These are phyloP conservation scores for Lichtheimia ramosa DNA, from an alignment of 371 early-diverging fungal species.

Conservation along the genomic window DNA sequence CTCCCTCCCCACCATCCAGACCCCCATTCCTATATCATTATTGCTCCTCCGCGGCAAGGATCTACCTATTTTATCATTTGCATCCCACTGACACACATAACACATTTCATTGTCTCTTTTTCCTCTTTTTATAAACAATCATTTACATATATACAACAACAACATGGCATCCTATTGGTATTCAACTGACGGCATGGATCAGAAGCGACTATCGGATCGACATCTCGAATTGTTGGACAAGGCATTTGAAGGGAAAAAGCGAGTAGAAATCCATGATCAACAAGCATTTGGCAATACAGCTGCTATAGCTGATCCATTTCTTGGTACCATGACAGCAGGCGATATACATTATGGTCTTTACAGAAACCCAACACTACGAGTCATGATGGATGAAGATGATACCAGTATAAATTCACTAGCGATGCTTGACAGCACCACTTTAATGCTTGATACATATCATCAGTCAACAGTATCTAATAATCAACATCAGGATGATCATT, in stretches of 20 bases:
- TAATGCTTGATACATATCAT: not conserved
- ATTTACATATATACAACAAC: not conserved
- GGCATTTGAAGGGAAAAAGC: conserved; percentile 18
- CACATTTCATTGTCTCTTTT: not conserved
- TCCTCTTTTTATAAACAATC: not conserved
- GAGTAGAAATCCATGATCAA: conserved; percentile 19
- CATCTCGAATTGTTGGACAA: conserved; percentile 19
- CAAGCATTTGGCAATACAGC: conserved; percentile 15
- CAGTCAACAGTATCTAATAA: not conserved
- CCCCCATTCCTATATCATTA: too few species aligned
- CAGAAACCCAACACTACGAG: conserved; percentile 16
- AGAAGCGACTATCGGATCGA: conserved; percentile 17
- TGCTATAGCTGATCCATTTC: conserved; percentile 19
- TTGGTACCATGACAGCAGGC: conserved; percentile 26
- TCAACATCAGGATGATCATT: not conserved
- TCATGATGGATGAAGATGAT: not conserved
- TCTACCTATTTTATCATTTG: too few species aligned
- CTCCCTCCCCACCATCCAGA: too few species aligned
- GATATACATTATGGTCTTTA: conserved; percentile 31
- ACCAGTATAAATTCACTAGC: conserved; percentile 1
- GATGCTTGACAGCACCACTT: not conserved
- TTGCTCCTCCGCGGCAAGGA: too few species aligned
- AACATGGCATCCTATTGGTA: conserved; percentile 24
- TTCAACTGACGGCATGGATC: conserved; percentile 23
- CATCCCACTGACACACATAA: too few species aligned